phyloP scores from a whole-genome alignment of 371 early-diverging fungal genomes.

The Umbelopsis sp. region DNA sequence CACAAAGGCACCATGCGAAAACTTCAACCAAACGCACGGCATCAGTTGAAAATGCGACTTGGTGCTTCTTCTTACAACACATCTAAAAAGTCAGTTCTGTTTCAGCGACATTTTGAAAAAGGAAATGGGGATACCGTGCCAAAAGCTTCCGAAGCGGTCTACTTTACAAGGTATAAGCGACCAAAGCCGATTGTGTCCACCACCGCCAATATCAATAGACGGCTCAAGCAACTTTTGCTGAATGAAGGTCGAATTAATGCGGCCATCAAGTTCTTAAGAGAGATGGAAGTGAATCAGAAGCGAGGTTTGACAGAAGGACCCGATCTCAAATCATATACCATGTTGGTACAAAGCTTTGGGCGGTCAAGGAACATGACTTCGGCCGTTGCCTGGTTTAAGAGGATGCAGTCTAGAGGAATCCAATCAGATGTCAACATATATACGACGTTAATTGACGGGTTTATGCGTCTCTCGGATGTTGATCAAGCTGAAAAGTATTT shows the following conservation, averaged over 20 bases:
- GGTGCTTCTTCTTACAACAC: conserved; percentile 1
- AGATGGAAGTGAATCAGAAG: background rate
- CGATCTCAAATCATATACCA: conserved; percentile 15
- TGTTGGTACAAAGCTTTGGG: conserved; percentile 13
- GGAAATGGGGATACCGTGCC: background rate
- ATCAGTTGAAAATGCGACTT: conserved; percentile 3
- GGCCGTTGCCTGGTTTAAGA: conserved; percentile 40
- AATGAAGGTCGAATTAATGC: conserved; percentile 35
- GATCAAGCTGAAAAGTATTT: conserved; percentile 40
- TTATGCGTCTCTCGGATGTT: conserved; percentile 46
- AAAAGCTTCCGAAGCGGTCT: background rate
- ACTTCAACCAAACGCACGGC: conserved; percentile 3
- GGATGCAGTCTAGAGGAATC: conserved; percentile 32
- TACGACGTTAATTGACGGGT: conserved; percentile 51
- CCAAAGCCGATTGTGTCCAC: background rate
- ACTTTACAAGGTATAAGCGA: conserved; percentile 13
- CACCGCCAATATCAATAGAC: background rate
- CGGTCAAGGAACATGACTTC: conserved; percentile 30
- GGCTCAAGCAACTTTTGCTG: background rate
- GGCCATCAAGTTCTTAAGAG: conserved; percentile 33
- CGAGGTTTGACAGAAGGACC: conserved; percentile 2
- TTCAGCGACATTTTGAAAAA: conserved; percentile 3
- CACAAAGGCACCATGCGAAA: background rate
- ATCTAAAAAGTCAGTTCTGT: conserved; percentile 4
- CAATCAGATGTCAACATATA: conserved; percentile 43